A percentile compares a stretch with the other conserved stretches of the same genome.
Conservation (phyloP, 192 early-diverging fungal genomes). For the Backusella circina region DNA sequence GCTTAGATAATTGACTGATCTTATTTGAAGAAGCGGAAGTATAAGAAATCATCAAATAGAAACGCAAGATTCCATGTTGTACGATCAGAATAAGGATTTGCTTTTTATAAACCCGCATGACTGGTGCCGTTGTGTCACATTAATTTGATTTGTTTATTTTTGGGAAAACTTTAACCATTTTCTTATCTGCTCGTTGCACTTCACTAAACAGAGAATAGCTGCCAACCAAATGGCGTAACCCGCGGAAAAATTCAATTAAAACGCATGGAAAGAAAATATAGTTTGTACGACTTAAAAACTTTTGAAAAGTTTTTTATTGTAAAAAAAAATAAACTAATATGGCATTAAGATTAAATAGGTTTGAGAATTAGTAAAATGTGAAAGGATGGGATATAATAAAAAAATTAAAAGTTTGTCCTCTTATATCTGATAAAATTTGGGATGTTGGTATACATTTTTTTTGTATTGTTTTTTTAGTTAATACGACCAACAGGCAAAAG, state of each 20-base stretch:
- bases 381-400: neutral
- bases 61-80: neutral
- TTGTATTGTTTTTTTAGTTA: neutral
- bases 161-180: neutral
- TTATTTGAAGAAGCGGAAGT: neutral
- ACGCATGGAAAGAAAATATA: neutral
- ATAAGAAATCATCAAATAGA: neutral
- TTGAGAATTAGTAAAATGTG: neutral
- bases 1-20: neutral
- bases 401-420: neutral
- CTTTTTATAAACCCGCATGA: neutral
- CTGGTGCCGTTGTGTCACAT: neutral
- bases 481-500: slow-evolving; percentile 41
- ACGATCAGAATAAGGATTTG: neutral
- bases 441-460: slow-evolving; percentile 2
- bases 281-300: neutral
- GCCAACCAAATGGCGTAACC: neutral
- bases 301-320: neutral
- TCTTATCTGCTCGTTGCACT: neutral
- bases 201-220: neutral
- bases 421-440: neutral
- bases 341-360: neutral
- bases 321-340: neutral
- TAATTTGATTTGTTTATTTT: neutral
- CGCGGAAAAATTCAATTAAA: neutral